Evolutionary conservation across 2,329 filamentous ascomycete species (phyloP).

Genomic region (Huntiella abstrusa): DNA sequence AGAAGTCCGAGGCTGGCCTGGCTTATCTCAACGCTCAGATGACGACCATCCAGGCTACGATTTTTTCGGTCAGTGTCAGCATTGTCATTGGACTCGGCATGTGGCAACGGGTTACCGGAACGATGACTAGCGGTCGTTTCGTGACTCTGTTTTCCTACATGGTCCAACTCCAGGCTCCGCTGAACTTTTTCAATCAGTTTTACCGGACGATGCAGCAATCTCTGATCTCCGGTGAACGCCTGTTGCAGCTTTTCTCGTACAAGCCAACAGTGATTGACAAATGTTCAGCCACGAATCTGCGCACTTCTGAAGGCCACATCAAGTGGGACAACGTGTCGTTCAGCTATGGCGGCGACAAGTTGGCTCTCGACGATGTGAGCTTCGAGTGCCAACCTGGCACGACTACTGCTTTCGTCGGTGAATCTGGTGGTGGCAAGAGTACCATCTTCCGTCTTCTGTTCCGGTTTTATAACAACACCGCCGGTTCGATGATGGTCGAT

Average conservation of each 20-base stretch:
- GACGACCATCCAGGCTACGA: conserved; percentile 62
- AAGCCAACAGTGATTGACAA: conserved; percentile 76
- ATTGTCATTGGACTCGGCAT: conserved; percentile 55
- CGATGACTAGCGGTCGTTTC: conserved; percentile 50
- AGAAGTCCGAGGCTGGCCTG: conserved; percentile 57
- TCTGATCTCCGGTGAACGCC: conserved; percentile 90
- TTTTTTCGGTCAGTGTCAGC: conserved; percentile 61
- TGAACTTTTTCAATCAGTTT: conserved; percentile 86
- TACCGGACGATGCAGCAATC: conserved; percentile 91
- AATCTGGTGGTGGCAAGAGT: conserved; percentile 92
- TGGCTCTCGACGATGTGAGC: conserved; percentile 63
- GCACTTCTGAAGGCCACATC: conserved; percentile 60
- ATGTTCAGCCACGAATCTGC: conserved; percentile 42
- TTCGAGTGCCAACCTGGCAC: conserved; percentile 81
- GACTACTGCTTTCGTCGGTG: conserved; percentile 87
- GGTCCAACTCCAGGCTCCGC: conserved; percentile 58
- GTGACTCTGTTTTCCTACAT: conserved; percentile 59
- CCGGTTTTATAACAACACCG: conserved; percentile 78
- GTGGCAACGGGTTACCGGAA: conserved; percentile 53
- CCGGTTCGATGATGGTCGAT: conserved; percentile 69
- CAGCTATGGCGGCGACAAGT: conserved; percentile 70
- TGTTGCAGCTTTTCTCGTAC: conserved; percentile 92
- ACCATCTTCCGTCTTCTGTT: conserved; percentile 92
- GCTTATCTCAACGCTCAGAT: conserved; percentile 59
- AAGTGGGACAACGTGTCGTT: conserved; percentile 80